Evolutionary conservation across 2,329 filamentous ascomycete species (phyloP), one percentile per base, ranked within the genome.

Genomic region (Apiospora kogelbergensis): DNA sequence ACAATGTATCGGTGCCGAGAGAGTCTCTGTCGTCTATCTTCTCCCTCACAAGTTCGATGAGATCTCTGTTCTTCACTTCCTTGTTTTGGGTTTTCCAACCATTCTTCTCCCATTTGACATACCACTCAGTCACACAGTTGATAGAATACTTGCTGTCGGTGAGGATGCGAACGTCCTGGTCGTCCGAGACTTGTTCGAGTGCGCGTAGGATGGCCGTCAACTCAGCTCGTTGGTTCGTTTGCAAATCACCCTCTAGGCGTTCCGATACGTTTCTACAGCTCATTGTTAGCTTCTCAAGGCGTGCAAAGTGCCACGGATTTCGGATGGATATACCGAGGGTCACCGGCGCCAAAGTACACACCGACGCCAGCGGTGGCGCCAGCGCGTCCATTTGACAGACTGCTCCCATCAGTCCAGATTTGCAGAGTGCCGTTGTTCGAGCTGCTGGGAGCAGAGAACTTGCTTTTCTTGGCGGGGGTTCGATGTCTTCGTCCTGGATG

Each of bases 221-320:
- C 82, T 99, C 96, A n/a, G 95, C 96, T 3, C 96, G 92, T 79
- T 98, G 94, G 78, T 99, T 99, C 0, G 96, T 98, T 81, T 98
- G 96, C 11, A 86, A 84, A 20, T 86, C 84, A 66, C 94, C 94
- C 66, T 85, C 81, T 2, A 98, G 87, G 4, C 90, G 89, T 80
- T 97, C 94, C 15, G 93, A 93, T 30, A 97, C 78, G 76, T 90
- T 91, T 72, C 85, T 86, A 67, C 30, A 30, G 17, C 5, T 64
- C n/a, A 9, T 24, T 22, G 70, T 77, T 70, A 78, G 53, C 53
- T 71, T 64, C 69, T 64, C 69, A 22, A 22, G 13, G 24, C 33
- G 26, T 30, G 9, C 44, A 37, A 20, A n/a, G 6, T 20, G 65
- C 2, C 41, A 24, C 20, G 7, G 17, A 7, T 46, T 46, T n/a